Conservation (phyloP, 345 rosid genomes). For the Arabis alpina region DNA sequence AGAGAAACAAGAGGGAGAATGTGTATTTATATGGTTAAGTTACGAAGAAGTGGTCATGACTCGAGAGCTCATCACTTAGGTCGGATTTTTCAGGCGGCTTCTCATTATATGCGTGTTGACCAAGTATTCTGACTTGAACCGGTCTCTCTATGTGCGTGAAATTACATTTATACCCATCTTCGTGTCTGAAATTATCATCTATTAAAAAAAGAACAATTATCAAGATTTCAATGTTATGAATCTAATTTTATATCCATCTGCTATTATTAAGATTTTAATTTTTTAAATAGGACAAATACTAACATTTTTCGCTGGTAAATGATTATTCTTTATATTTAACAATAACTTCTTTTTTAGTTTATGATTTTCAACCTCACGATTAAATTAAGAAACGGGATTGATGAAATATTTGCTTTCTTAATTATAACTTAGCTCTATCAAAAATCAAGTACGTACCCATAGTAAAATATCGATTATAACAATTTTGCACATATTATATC, state of each 20-base stretch:
- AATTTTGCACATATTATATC: not conserved
- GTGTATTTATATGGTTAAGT: constrained; percentile 5
- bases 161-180: constrained; percentile 23
- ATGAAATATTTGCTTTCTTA: not conserved
- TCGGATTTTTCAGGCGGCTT: constrained; percentile 34
- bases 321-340: too few species aligned
- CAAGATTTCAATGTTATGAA: constrained; percentile 7
- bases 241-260: too few species aligned
- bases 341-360: too few species aligned
- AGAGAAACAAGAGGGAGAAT: constrained; percentile 14
- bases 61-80: constrained; percentile 33
- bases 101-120: constrained; percentile 38
- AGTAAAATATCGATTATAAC: not conserved
- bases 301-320: too few species aligned
- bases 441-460: not conserved
- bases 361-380: too few species aligned
- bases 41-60: constrained; percentile 32
- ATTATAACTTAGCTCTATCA: not conserved
- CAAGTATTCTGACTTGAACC: constrained; percentile 41
- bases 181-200: not conserved
- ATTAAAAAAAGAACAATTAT: not conserved
- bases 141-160: constrained; percentile 13
- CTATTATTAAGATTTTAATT: too few species aligned
- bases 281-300: too few species aligned
- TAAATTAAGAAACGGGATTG: too few species aligned